Evolutionary conservation across 306 rosid genomes (phyloP), one percentile per base, ranked within the genome.

Genomic region (Arachis hypogaea): DNA sequence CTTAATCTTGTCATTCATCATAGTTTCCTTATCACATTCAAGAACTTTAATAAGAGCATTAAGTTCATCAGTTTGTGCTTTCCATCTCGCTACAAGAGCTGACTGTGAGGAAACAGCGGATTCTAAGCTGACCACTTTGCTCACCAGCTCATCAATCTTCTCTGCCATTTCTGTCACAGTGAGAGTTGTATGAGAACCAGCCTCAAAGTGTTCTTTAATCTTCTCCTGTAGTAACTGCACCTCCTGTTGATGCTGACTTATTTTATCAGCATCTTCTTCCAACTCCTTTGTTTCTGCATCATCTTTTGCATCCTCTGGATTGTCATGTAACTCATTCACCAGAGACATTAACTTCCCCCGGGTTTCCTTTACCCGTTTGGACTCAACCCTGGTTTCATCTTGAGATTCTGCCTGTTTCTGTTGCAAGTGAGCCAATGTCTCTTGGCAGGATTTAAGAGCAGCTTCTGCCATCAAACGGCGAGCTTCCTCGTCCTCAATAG

Each of bases 91-190:
- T 7, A 88, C 85, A 5, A 86, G 83, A 61, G 96, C 96, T 18
- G 83, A 81, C 87, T 92, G 90, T n/a, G 96, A 88, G 49, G 89
- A 83, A 63, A 92, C 82, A 5, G 92, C 86, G 5, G 82, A 85
- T 78, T 90, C 96, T 75, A 92, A 85, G 86, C 79, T 76, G 76
- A 92, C 60, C 67, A 92, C 96, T 80, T 85, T 85, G 70, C 59
- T 85, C 22, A 89, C 98, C 43, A 92, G 90, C 78, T 84, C 86
- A 41, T 92, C 89, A 63, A 90, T 88, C 83, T 85, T 89, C 81
- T 89, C 93, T 44, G 81, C 96, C 93, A 92, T 83, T 74, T 88
- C 93, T 43, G 85, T 60, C 81, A 90, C 90, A n/a, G 82, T 88
- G 55, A 89, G 85, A 80, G 89, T 29, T 22, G 84, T 51, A 64